phyloP scores from a whole-genome alignment of 1,139 yeast species.

The Blastobotrys illinoisensis region DNA sequence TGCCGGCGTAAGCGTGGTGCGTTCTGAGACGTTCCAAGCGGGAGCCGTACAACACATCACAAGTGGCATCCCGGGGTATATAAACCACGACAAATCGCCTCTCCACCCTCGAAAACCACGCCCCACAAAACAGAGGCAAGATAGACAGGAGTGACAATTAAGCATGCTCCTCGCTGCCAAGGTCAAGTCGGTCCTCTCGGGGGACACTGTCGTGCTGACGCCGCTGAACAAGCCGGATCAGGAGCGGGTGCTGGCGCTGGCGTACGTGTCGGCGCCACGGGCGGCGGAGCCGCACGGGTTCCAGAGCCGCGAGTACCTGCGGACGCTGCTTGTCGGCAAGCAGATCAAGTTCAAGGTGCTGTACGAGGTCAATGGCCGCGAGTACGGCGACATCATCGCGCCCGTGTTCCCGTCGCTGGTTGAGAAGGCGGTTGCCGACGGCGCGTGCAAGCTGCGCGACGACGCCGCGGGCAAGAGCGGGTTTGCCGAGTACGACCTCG shows the following conservation, averaged over 20 bases:
- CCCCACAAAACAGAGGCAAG: not conserved
- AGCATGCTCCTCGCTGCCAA: slow-evolving; percentile 18
- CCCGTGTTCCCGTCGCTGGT: slow-evolving; percentile 60
- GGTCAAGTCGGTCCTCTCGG: slow-evolving; percentile 67
- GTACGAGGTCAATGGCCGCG: slow-evolving; percentile 52
- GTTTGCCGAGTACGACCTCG: slow-evolving; percentile 38
- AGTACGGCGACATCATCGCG: slow-evolving; percentile 66
- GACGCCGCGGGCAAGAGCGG: slow-evolving; percentile 37
- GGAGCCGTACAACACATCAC: not conserved
- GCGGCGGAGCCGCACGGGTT: slow-evolving; percentile 42
- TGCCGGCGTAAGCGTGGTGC: no score
- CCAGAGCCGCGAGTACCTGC: slow-evolving; percentile 56
- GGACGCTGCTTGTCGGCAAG: slow-evolving; percentile 64
- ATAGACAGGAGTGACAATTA: not conserved
- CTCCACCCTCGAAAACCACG: not conserved
- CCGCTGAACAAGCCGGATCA: slow-evolving; percentile 42
- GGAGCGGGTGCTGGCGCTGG: slow-evolving; percentile 60
- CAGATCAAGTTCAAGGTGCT: slow-evolving; percentile 55
- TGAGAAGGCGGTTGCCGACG: slow-evolving; percentile 52
- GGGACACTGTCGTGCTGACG: slow-evolving; percentile 67
- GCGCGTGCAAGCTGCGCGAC: slow-evolving; percentile 60
- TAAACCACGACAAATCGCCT: not conserved
- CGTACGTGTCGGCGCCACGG: slow-evolving; percentile 55
- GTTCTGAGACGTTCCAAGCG: no score
- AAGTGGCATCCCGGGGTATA: not conserved